Base-by-base conservation (phyloP, 1,139 yeast species). In the Hansenula sp. region DNA sequence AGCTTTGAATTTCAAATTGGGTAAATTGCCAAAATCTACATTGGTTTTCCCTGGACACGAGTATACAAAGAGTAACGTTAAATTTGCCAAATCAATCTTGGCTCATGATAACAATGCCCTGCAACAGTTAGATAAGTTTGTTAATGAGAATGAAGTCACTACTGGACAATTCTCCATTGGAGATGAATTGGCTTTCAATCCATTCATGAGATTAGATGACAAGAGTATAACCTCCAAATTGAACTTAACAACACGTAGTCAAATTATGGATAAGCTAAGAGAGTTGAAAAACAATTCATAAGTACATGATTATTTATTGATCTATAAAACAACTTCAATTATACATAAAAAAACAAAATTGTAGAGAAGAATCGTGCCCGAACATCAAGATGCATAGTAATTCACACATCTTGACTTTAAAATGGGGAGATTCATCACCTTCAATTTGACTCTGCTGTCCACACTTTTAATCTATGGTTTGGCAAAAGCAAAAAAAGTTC, bases 41-140 rank as follows among this genome's bases (percentile, higher is more conserved):
- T 63, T 68, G 32, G 93, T 91, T 4, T 86, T 81, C 59, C 94
- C 97, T 0, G 99, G 99, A 2, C 99, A 93, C 64, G 99, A 93
- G 66, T 93, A 93, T 67, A 94, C 99, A 13, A 76, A 74, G 52
- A 73, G 88, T 32, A 93, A 94, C 62, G 81, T 86, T 38, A 77
- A 74, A 54, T 93, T 93, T 61, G 87, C 94, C 10, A 71, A 74
- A 47, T 76, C 81, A 1, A 78, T 93, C 1, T 67, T 90, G 58
- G 59, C 70, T 21, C 67, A 71, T 45, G 70, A 71, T 11, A 77
- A 76, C 53, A 52, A 49, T 5, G 84, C 87, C 0, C 69, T 93
- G 37, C 65, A 67, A 33, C 65, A 67, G 27, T 72, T 93, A 53
- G 81, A 72, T 36, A 55, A 68, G 17, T 87, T 67, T 55, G 71